Conservation (phyloP, 2,329 filamentous ascomycete genomes). For the Talaromyces atroroseus region DNA sequence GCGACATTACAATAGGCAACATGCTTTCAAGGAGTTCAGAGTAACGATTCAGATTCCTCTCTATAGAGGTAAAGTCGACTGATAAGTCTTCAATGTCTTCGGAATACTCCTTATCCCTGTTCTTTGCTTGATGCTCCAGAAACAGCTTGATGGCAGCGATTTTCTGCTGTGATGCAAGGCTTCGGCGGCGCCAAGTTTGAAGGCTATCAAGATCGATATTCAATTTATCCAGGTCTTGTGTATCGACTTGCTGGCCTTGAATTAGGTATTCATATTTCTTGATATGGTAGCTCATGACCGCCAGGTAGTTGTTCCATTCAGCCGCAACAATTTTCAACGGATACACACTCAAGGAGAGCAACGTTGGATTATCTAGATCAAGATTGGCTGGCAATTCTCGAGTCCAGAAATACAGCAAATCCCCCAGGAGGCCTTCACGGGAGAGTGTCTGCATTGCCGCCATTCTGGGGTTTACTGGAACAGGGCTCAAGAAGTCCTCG, state of each 20-base stretch:
- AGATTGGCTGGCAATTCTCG: background rate
- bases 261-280: background rate
- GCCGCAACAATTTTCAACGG: constrained; percentile 4
- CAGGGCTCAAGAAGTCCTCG: background rate
- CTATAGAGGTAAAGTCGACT: too few species aligned
- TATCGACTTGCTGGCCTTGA: background rate
- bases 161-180: background rate
- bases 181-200: background rate
- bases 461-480: background rate
- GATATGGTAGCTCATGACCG: background rate
- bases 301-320: background rate
- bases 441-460: background rate
- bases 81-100: too few species aligned
- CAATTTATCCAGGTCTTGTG: background rate
- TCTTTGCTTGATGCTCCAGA: background rate
- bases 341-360: background rate
- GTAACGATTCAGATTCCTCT: too few species aligned
- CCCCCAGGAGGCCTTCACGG: too few species aligned
- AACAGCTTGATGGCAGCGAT: background rate
- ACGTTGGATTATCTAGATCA: background rate
- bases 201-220: constrained; percentile 1
- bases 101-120: too few species aligned
- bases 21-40: too few species aligned
- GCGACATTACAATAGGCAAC: too few species aligned
- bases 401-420: background rate